phyloP scores from a whole-genome alignment of 2,329 filamentous ascomycete species.

The Sporothrix mexicana region DNA sequence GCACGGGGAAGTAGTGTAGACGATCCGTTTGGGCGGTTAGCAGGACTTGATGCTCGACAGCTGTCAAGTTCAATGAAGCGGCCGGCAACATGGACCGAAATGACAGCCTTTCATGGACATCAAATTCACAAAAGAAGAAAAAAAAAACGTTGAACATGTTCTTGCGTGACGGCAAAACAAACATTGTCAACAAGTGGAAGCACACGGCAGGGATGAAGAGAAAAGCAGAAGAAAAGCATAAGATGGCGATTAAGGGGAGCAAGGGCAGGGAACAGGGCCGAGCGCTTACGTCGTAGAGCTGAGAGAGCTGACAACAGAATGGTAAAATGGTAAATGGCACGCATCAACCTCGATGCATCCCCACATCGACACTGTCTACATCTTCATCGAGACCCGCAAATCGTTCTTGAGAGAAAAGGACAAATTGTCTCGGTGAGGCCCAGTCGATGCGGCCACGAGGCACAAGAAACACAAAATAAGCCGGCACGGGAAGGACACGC shows the following conservation, averaged over 20 bases:
- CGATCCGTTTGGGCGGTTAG: neutral
- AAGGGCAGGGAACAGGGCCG: neutral
- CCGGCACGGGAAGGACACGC: neutral
- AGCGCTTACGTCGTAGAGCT: too few species aligned
- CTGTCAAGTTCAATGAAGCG: neutral
- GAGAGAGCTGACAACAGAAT: neutral
- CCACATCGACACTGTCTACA: neutral
- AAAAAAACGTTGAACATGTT: neutral
- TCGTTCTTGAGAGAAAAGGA: neutral
- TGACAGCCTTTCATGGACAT: neutral
- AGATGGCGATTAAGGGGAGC: neutral
- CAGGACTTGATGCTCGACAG: neutral
- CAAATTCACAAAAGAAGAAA: neutral
- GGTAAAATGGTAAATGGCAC: neutral
- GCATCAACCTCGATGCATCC: neutral
- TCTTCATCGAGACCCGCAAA: neutral
- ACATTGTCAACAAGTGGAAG: neutral
- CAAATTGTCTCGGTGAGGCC: constrained; percentile 2
- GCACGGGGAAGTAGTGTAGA: constrained; percentile 5
- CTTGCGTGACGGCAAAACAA: neutral
- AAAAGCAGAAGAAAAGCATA: too few species aligned
- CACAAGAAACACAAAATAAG: constrained; percentile 1
- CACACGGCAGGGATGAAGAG: neutral
- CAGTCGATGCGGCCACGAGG: constrained; percentile 6
- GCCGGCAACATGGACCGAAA: neutral